Conservation (phyloP, 441 rosid species). For the Sinapis alba region DNA sequence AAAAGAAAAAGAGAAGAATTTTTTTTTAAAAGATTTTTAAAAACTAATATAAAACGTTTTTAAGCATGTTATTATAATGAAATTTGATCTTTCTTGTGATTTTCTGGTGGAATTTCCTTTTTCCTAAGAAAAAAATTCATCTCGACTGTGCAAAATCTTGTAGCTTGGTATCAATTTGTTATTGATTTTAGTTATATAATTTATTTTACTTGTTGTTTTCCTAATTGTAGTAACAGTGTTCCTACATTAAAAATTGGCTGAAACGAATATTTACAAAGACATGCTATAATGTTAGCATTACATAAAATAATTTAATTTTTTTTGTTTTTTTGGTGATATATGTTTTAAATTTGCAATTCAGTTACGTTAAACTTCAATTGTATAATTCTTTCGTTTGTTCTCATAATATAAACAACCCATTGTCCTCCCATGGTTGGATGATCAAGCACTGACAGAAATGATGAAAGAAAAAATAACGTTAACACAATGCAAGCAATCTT, state of each 20-base stretch:
- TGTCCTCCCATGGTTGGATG: constrained; percentile 70
- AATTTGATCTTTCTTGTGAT: not conserved
- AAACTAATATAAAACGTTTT: too few species aligned
- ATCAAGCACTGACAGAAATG: constrained; percentile 87
- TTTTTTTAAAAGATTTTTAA: too few species aligned
- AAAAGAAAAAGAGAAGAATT: too few species aligned
- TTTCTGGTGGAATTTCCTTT: too few species aligned
- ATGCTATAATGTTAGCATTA: not conserved
- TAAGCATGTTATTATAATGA: not conserved
- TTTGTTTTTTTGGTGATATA: too few species aligned
- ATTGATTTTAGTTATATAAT: too few species aligned
- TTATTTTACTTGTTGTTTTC: too few species aligned
- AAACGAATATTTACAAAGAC: not conserved
- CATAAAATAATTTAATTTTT: too few species aligned
- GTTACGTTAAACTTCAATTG: not conserved
- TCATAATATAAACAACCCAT: not conserved
- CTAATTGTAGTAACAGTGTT: not conserved
- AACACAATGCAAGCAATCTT: not conserved
- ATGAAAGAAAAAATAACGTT: constrained; percentile 49
- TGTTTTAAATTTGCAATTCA: not conserved
- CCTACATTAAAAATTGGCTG: not conserved
- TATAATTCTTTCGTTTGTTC: not conserved
- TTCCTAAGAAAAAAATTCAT: too few species aligned
- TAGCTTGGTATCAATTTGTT: not conserved
- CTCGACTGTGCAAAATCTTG: not conserved